phyloP scores from a whole-genome alignment of 352 stramenopile species.

The Phytophthora pini region DNA sequence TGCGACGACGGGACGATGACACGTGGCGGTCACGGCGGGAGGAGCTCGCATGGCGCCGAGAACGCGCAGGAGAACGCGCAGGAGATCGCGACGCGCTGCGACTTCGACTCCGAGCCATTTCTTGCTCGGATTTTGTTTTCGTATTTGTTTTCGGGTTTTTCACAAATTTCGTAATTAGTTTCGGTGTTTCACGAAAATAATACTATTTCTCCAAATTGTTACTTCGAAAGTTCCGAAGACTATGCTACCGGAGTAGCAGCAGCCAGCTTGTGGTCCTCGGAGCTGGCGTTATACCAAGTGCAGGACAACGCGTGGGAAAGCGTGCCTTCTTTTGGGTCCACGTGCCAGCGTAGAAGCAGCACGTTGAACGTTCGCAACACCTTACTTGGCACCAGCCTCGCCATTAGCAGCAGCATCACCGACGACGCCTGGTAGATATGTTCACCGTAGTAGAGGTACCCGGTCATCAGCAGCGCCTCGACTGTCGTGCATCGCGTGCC shows the following conservation, averaged over 20 bases:
- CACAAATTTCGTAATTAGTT: not conserved
- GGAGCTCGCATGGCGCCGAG: constrained; percentile 23
- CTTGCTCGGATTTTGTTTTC: not conserved
- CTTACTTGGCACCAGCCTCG: constrained; percentile 12
- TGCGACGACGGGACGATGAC: constrained; percentile 35
- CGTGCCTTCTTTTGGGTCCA: constrained; percentile 17
- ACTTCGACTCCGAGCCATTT: constrained; percentile 43
- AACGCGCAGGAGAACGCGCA: constrained; percentile 33
- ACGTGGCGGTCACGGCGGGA: constrained; percentile 30
- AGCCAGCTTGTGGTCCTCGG: constrained; percentile 11
- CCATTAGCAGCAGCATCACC: constrained; percentile 22
- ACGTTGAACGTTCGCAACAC: constrained; percentile 33
- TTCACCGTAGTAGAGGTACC: constrained; percentile 19
- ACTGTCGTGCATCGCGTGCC: constrained; percentile 6
- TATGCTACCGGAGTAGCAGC: constrained; percentile 13
- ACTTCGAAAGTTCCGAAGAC: too few species aligned
- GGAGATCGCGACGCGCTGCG: constrained; percentile 40
- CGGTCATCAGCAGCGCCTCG: constrained; percentile 12
- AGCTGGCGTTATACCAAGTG: constrained; percentile 14
- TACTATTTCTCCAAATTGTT: too few species aligned
- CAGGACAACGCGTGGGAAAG: constrained; percentile 6
- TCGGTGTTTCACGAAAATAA: too few species aligned
- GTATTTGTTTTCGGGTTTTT: too few species aligned
- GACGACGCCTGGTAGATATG: constrained; percentile 25
- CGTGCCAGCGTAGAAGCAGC: constrained; percentile 22